These are phyloP conservation scores for Scutellaria barbata DNA, from an alignment of 257 asterid species.

Conservation along the genomic window DNA sequence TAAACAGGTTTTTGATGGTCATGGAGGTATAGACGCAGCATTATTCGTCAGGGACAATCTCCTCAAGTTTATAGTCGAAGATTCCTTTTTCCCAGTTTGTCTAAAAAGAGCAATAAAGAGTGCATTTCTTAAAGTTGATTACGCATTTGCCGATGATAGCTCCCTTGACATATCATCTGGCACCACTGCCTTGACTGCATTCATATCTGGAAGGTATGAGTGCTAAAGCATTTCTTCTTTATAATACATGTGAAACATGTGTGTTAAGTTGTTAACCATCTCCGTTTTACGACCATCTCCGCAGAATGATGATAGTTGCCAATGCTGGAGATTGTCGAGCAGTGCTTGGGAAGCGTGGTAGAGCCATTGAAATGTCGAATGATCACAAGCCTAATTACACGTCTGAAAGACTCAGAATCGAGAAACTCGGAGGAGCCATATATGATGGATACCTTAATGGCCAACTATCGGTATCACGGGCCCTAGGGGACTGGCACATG, in stretches of 20 bases:
- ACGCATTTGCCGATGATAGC: conserved; percentile 74
- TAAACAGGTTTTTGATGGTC: conserved; percentile 86
- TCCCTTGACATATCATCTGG: conserved; percentile 85
- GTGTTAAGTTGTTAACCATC: no score
- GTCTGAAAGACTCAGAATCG: conserved; percentile 68
- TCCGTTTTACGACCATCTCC: background rate
- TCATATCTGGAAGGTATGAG: conserved; percentile 68
- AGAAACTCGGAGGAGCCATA: conserved; percentile 77
- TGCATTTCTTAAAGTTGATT: conserved; percentile 77
- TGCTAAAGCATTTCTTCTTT: background rate
- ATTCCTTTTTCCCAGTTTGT: conserved; percentile 63
- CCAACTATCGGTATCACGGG: conserved; percentile 82
- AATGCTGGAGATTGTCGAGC: conserved; percentile 96
- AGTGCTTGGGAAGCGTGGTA: conserved; percentile 78
- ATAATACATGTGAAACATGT: no score
- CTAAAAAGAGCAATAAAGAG: conserved; percentile 66
- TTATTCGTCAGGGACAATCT: conserved; percentile 62
- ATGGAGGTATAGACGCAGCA: conserved; percentile 90
- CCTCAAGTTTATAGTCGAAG: conserved; percentile 73
- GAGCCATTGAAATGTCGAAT: conserved; percentile 71
- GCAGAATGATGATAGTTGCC: conserved; percentile 75
- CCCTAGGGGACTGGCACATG: conserved; percentile 94
- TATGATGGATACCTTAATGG: conserved; percentile 85
- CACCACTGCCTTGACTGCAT: conserved; percentile 79
- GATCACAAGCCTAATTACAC: conserved; percentile 77